phyloP scores from a whole-genome alignment of 2,329 filamentous ascomycete species.

The Aspergillus texensis region DNA sequence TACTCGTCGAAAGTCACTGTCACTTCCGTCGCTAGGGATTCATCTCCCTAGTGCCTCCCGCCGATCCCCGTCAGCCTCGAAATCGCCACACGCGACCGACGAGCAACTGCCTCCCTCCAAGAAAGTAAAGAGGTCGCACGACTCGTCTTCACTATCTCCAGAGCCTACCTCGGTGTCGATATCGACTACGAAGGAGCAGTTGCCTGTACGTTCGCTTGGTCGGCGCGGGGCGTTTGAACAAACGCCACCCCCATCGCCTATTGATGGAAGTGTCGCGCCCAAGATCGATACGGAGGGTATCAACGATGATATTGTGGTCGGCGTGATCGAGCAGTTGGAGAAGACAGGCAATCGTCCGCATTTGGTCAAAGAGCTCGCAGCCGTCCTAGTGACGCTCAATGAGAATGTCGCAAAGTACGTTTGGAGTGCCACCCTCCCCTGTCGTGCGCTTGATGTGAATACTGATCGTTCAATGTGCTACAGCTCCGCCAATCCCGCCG shows the following conservation, averaged over 20 bases:
- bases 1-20: slow-evolving; percentile 93
- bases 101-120: slow-evolving; percentile 58
- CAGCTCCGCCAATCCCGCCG: slow-evolving; percentile 93
- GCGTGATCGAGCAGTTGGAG: slow-evolving; percentile 83
- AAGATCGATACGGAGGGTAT: slow-evolving; percentile 81
- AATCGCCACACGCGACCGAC: slow-evolving; percentile 63
- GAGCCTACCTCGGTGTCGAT: slow-evolving; percentile 33
- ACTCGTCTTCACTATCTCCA: slow-evolving; percentile 47
- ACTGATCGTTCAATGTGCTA: slow-evolving; percentile 26
- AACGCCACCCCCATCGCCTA: slow-evolving; percentile 79
- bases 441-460: slow-evolving; percentile 10
- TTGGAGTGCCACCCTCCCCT: slow-evolving; percentile 9
- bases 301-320: slow-evolving; percentile 93
- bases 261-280: slow-evolving; percentile 47
- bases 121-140: slow-evolving; percentile 78
- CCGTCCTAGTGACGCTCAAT: slow-evolving; percentile 73
- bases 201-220: slow-evolving; percentile 25
- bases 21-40: slow-evolving; percentile 88
- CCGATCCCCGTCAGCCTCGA: slow-evolving; percentile 64
- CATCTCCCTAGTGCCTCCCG: slow-evolving; percentile 68
- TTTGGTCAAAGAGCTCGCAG: slow-evolving; percentile 89
- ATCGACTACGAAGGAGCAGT: slow-evolving; percentile 32
- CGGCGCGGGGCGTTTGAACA: slow-evolving; percentile 63
- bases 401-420: slow-evolving; percentile 90
- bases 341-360: slow-evolving; percentile 90